Evolutionary conservation across 495 filamentous ascomycete species (phyloP), one percentile per base, ranked within the genome.

Genomic region (Arthonia radiata): DNA sequence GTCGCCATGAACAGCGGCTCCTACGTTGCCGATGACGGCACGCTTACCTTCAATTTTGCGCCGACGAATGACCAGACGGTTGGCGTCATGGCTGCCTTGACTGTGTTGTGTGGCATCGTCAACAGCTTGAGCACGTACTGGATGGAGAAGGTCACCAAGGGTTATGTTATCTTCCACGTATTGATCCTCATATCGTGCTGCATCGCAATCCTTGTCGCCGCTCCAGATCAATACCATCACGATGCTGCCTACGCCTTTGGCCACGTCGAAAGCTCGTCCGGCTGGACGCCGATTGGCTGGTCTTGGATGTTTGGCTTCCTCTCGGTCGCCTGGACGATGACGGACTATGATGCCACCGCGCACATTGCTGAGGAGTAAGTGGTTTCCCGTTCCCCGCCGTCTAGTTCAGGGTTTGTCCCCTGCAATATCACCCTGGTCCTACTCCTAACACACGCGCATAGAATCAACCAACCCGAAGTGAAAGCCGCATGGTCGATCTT

Each of bases 291-390:
- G 4, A 49, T 53, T 13, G 70, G 68, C 4, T 72, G 68, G 38
- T 61, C 59, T n/a, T 73, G 68, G 40, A 39, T 76, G 17, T 71
- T 76, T 32, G 70, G 70, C n/a, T 73, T 71, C 40, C 44, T 76
- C 13, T 64, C 62, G 5, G 69, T 70, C 15, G 61, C 63, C 0
- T 76, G 70, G 66, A 69, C 63, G 23, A 67, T 76, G 69, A 76
- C 70, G 10, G 70, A 76, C 37, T 76, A 76, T 34, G 70, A 75
- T 37, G 69, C 64, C 15, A 76, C 70, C 1, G 73, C 70, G 10
- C 70, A 76, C 29, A 69, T 69, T 27, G 56, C 65, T 12, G 67
- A 71, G 43, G 67, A 71, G 23, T n/a, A n/a, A n/a, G n/a, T n/a
- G n/a, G n/a, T n/a, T n/a, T n/a, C n/a, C n/a, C n/a, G n/a, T n/a